Evolutionary conservation across 495 filamentous ascomycete genomes (phyloP).

Genomic region (Hypoxylon lienhwacheense): DNA sequence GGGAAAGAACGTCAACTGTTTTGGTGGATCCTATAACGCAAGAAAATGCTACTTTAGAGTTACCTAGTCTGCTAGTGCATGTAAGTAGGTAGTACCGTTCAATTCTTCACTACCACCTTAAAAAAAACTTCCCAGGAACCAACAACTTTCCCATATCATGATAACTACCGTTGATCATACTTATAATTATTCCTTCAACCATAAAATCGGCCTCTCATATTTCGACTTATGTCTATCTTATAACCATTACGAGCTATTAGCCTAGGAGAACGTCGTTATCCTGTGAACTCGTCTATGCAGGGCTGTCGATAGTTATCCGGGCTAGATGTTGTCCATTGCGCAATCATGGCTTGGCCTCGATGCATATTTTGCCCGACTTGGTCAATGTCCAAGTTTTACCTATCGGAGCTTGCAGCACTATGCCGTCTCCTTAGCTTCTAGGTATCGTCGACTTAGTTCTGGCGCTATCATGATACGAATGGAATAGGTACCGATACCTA

Average conservation of each 20-base stretch:
- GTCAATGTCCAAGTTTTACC: slow-evolving; percentile 14
- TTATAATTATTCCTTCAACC: slow-evolving; percentile 19
- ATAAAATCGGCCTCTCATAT: slow-evolving; percentile 10
- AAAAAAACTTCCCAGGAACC: no score
- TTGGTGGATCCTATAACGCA: neutral
- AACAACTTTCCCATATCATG: slow-evolving; percentile 10
- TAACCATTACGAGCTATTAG: slow-evolving; percentile 21
- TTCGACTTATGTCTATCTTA: slow-evolving; percentile 16
- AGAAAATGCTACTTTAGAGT: neutral
- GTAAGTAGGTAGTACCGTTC: no score
- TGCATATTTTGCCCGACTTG: slow-evolving; percentile 4
- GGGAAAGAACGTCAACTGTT: slow-evolving; percentile 5
- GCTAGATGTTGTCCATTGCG: slow-evolving; percentile 13
- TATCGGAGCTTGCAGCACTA: slow-evolving; percentile 11
- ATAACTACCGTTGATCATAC: slow-evolving; percentile 1
- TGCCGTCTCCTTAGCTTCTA: slow-evolving; percentile 21
- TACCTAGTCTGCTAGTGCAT: neutral
- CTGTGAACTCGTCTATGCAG: slow-evolving; percentile 26
- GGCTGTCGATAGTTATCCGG: slow-evolving; percentile 1
- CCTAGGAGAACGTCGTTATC: slow-evolving; percentile 23
- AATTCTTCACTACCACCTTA: slow-evolving; percentile 24
- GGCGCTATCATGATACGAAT: slow-evolving; percentile 13
- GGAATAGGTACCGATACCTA: slow-evolving; percentile 14
- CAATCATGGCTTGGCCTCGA: slow-evolving; percentile 9
- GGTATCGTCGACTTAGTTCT: slow-evolving; percentile 17